Conservation (phyloP, 768 basidiomycete genomes). For the Tulasnella sp. region DNA sequence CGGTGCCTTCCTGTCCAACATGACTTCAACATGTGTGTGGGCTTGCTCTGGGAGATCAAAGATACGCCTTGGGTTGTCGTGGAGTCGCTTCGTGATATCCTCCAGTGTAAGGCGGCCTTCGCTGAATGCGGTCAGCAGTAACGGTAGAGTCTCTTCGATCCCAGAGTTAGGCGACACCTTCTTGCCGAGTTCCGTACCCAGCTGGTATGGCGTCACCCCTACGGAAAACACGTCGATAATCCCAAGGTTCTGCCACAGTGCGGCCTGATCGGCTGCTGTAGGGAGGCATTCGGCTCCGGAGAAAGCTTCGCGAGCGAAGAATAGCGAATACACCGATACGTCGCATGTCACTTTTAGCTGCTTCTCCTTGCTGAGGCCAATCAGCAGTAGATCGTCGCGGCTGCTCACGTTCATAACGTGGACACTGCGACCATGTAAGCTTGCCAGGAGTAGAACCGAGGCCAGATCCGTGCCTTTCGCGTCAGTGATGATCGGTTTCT, state of each 20-base stretch:
- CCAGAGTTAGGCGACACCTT: slow-evolving; percentile 62
- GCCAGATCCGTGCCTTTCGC: slow-evolving; percentile 88
- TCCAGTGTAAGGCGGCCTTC: slow-evolving; percentile 71
- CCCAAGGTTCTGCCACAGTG: slow-evolving; percentile 76
- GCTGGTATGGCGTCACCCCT: slow-evolving; percentile 68
- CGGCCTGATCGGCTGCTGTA: slow-evolving; percentile 60
- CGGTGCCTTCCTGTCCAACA: slow-evolving; percentile 60
- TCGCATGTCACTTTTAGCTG: slow-evolving; percentile 93
- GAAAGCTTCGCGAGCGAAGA: slow-evolving; percentile 73
- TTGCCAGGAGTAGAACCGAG: slow-evolving; percentile 87
- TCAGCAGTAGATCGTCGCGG: slow-evolving; percentile 78
- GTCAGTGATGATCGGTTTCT: slow-evolving; percentile 91
- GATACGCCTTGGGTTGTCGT: slow-evolving; percentile 88
- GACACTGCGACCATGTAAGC: slow-evolving; percentile 75
- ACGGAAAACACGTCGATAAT: slow-evolving; percentile 86
- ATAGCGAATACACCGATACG: slow-evolving; percentile 82
- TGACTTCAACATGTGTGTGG: slow-evolving; percentile 86
- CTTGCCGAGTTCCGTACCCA: slow-evolving; percentile 54
- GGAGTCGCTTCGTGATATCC: slow-evolving; percentile 69
- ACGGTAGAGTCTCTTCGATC: slow-evolving; percentile 74
- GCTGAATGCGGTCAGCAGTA: slow-evolving; percentile 76
- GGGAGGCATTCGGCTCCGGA: slow-evolving; percentile 57
- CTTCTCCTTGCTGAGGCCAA: slow-evolving; percentile 90
- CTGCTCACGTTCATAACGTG: slow-evolving; percentile 86
- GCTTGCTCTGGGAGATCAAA: slow-evolving; percentile 82